Evolutionary conservation across 2,329 filamentous ascomycete genomes (phyloP), one percentile per base, ranked within the genome.

Genomic region (Venturia oleaginea): DNA sequence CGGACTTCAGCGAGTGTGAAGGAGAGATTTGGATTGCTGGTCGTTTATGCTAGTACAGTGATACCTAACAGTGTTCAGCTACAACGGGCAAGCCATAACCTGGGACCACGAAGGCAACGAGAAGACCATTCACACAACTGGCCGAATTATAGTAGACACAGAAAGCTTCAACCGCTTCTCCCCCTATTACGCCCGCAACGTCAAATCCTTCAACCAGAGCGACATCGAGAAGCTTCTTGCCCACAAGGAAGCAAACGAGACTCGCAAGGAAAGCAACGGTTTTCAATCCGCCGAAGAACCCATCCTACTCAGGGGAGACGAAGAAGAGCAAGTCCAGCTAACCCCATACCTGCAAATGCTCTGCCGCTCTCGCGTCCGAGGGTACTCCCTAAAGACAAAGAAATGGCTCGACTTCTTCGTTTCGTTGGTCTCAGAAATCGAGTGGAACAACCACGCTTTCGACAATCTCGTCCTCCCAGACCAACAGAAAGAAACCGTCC

Each of bases 121-220:
- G 19, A 37, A 42, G 38, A 37, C 57, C 17, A 42, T 59, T 51
- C 70, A 67, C 61, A 68, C 79, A 63, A 75, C 79, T 65, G 78
- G 79, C 40, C 75, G 80, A 24, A 77, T 84, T 37, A 77, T 84
- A 46, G 79, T 84, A 55, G 82, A 84, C 66, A 76, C 77, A 0
- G 76, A 80, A 38, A 78, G 77, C n/a, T 80, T 55, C 60, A 65
- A 63, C 32, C 61, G 64, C 37, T 65, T 65, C 61, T 59, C 57
- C 27, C 64, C 61, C 13, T 65, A 65, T 48, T 43, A 30, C 37
- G n/a, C 60, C 32, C 38, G 38, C 42, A 32, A 40, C 60, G 60
- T 42, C 40, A 22, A 32, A 19, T 37, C 42, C 60, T 51, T 42
- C 38, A 48, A 43, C 27, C 34, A 38, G 13, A n/a, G 17, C n/a